These are phyloP conservation scores for Mycena vulgaris DNA, from an alignment of 768 basidiomycete genomes.

Conservation along the genomic window DNA sequence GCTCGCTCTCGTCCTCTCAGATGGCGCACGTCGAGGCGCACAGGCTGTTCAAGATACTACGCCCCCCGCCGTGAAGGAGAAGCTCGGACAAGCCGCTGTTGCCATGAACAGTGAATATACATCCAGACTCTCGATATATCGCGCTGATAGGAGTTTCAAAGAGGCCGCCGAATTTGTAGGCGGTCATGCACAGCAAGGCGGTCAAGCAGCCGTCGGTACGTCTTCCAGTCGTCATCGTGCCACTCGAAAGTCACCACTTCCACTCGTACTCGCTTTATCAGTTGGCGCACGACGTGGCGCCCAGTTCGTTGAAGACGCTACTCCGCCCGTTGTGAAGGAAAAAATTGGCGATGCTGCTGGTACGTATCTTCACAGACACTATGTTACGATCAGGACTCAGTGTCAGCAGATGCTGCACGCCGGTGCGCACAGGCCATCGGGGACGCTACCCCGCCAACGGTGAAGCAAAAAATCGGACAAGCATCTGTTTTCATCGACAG, in stretches of 20 bases:
- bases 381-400: constrained; percentile 4
- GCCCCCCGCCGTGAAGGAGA: constrained; percentile 15
- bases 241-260: constrained; percentile 10
- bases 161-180: constrained; percentile 18
- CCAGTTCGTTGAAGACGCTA: constrained; percentile 18
- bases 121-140: constrained; percentile 25
- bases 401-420: not conserved
- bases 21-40: constrained; percentile 21
- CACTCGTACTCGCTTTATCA: constrained; percentile 8
- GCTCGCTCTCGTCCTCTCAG: constrained; percentile 13
- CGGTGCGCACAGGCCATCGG: not conserved
- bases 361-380: constrained; percentile 10
- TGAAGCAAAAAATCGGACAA: constrained; percentile 20
- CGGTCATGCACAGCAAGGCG: constrained; percentile 19
- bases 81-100: constrained; percentile 21
- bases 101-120: constrained; percentile 19
- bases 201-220: constrained; percentile 11
- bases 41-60: constrained; percentile 12
- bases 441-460: constrained; percentile 13
- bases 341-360: constrained; percentile 14
- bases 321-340: constrained; percentile 12
- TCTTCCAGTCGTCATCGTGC: constrained; percentile 7
- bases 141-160: constrained; percentile 16
- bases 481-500: constrained; percentile 20
- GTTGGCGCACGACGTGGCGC: constrained; percentile 11